Percentiles rank a stretch among this genome's conserved stretches.
Conservation (phyloP, 768 basidiomycete species). For the Phaeotremella skinneri region DNA sequence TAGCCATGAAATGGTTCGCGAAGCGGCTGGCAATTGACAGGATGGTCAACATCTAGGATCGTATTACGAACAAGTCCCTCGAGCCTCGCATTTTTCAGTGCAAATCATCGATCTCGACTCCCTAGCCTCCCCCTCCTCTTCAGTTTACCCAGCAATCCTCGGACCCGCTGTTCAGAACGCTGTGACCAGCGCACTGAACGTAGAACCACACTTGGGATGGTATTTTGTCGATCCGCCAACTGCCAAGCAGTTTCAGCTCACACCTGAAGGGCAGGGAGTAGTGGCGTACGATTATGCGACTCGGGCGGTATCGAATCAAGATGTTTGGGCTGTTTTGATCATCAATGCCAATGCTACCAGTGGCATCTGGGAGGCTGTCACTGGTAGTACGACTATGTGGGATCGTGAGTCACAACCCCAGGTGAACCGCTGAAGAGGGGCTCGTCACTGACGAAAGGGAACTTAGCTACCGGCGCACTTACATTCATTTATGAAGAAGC, state of each 20-base stretch:
- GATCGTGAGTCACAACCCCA: slow-evolving; percentile 33
- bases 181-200: slow-evolving; percentile 1
- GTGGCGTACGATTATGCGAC: slow-evolving; percentile 37
- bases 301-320: slow-evolving; percentile 38
- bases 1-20: background rate
- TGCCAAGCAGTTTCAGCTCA: slow-evolving; percentile 27
- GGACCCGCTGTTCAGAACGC: slow-evolving; percentile 42
- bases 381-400: slow-evolving; percentile 26
- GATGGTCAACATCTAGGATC: slow-evolving; percentile 20
- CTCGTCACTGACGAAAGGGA: too few relatives aligned
- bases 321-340: slow-evolving; percentile 44
- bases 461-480: slow-evolving; percentile 36
- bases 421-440: too few relatives aligned
- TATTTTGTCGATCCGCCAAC: slow-evolving; percentile 25
- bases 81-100: slow-evolving; percentile 43
- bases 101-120: slow-evolving; percentile 50
- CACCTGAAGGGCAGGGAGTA: slow-evolving; percentile 32
- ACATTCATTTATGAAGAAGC: slow-evolving; percentile 45
- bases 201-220: slow-evolving; percentile 38
- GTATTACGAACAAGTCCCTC: slow-evolving; percentile 46
- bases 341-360: slow-evolving; percentile 49
- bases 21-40: background rate
- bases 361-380: slow-evolving; percentile 37
- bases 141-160: slow-evolving; percentile 44
- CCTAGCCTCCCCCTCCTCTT: slow-evolving; percentile 28